Evolutionary conservation across 2,329 filamentous ascomycete genomes (phyloP), one percentile per base, ranked within the genome.

Genomic region (Aphanocladium album): DNA sequence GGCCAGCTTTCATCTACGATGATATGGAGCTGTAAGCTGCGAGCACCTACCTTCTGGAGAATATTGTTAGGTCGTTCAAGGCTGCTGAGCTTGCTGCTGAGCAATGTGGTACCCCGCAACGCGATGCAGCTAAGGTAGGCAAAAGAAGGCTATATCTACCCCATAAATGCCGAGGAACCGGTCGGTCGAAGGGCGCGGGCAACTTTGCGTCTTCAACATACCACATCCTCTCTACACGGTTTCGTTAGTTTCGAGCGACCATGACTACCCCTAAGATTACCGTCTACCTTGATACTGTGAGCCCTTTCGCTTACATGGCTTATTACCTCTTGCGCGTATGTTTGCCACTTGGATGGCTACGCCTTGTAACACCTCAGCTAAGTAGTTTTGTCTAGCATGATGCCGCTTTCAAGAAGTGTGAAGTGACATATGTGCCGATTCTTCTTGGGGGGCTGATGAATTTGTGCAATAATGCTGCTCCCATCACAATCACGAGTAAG

Each of bases 381-480:
- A 30, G 11, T 23, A 30, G 30, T 25, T n/a, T 39, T 35, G 11
- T 47, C 21, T 51, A 75, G 72, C 63, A 74, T 49, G 67, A 73
- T 51, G 58, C 64, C 6, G 62, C 66, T 12, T 77, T 76, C 64
- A 64, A 63, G 21, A 60, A 60, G 3, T 71, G 69, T 41, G 64
- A 70, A 5, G 64, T 75, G 54, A 72, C 67, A 0, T 74, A 73
- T 52, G 67, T 75, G 12, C 75, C 74, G 53, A 71, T 77, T 35
- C 73, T 76, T 57, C 67, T 77, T 2, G 72, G 73, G 2, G 73
- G 74, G 0, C 62, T 76, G 27, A 73, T 76, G 69, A 72, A 74
- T 37, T 69, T 69, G 50, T 72, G 74, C 56, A 69, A 70, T 30
- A 76, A 76, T 60, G 72, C 69, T 4, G 57, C 73, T 3, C 75